phyloP scores from a whole-genome alignment of 495 filamentous ascomycete species.

The Penicillium lagena region DNA sequence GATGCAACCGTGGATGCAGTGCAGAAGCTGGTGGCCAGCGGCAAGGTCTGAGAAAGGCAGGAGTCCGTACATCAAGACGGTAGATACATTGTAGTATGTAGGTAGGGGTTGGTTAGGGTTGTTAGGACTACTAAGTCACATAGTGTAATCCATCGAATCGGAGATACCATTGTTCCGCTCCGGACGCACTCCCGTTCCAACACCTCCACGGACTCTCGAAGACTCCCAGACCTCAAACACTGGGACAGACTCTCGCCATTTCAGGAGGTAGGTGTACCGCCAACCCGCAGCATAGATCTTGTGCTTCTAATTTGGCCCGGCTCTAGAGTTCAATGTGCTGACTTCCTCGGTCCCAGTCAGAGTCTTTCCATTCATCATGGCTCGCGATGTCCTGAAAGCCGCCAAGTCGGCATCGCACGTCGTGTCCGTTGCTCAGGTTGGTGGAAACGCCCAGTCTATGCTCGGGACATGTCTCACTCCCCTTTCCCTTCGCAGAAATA shows the following conservation, averaged over 20 bases:
- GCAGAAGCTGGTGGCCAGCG: constrained; percentile 23
- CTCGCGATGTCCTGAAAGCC: constrained; percentile 35
- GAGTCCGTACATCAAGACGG: neutral
- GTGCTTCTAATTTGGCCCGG: too few species aligned
- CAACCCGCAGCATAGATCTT: neutral
- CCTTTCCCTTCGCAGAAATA: constrained; percentile 67
- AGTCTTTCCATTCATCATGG: constrained; percentile 27
- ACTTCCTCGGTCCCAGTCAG: constrained; percentile 13
- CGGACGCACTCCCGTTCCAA: too few species aligned
- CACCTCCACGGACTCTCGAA: too few species aligned
- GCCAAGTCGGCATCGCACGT: constrained; percentile 37
- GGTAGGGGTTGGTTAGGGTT: too few species aligned
- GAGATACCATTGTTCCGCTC: too few species aligned
- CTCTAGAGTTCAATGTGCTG: constrained; percentile 1
- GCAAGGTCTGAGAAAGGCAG: neutral
- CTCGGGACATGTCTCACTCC: neutral
- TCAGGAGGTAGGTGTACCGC: constrained; percentile 8
- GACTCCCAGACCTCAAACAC: neutral
- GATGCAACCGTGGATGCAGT: constrained; percentile 44
- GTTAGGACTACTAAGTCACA: too few species aligned
- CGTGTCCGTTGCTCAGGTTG: constrained; percentile 31
- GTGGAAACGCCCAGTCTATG: neutral
- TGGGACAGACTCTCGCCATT: constrained; percentile 7
- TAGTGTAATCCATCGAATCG: too few species aligned
- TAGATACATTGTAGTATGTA: too few species aligned